Conservation (phyloP, 2,329 filamentous ascomycete species). For the Botrytis sinoallii region DNA sequence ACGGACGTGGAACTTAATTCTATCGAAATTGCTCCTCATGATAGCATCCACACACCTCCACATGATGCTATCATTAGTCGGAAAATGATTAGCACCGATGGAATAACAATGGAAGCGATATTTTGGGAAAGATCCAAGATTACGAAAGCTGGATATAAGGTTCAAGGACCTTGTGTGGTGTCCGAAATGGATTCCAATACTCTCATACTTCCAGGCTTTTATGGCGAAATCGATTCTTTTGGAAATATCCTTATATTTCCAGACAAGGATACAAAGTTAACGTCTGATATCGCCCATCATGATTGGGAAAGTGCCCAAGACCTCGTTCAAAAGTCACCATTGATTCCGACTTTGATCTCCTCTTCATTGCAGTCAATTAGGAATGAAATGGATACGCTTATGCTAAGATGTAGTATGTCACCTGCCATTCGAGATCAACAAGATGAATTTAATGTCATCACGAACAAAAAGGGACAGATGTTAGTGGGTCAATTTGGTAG, state of each 20-base stretch:
- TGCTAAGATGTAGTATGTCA: constrained; percentile 9
- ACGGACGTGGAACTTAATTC: background rate
- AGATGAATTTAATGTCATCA: constrained; percentile 17
- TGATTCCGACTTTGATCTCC: constrained; percentile 13
- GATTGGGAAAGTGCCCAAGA: constrained; percentile 6
- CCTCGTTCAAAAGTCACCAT: background rate
- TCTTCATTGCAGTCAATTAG: constrained; percentile 16
- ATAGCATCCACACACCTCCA: background rate
- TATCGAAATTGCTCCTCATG: background rate
- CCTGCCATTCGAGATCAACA: constrained; percentile 16
- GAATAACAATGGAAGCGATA: background rate
- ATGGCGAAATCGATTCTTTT: constrained; percentile 8
- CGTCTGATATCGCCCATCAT: background rate
- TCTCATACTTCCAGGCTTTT: constrained; percentile 9
- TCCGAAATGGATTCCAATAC: constrained; percentile 16
- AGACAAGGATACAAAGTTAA: background rate
- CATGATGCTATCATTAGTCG: constrained; percentile 7
- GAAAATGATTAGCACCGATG: constrained; percentile 12
- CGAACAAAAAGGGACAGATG: constrained; percentile 14
- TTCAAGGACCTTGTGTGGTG: constrained; percentile 12
- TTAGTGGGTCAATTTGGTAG: constrained; percentile 12
- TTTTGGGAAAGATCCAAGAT: constrained; percentile 14
- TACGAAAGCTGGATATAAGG: constrained; percentile 9
- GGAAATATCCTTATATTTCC: constrained; percentile 1
- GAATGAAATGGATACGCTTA: constrained; percentile 17